Evolutionary conservation across 208 protist genomes (phyloP).

Genomic region (Leishmania arabica): DNA sequence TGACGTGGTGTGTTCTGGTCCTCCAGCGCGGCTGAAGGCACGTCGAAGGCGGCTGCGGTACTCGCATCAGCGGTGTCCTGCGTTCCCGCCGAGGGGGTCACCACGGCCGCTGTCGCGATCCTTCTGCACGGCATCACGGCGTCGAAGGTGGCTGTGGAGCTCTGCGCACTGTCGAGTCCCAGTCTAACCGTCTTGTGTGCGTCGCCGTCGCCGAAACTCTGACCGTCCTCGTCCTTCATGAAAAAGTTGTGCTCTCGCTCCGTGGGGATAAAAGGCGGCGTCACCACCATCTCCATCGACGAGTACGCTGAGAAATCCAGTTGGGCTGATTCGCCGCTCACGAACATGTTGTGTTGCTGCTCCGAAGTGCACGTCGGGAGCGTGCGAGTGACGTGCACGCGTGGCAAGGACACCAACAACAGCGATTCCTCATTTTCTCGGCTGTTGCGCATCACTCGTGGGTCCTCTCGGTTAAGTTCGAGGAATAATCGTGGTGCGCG

Average conservation of each 20-base stretch:
- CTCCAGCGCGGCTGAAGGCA: neutral
- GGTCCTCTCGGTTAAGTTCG: slow-evolving; percentile 10
- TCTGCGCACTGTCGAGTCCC: neutral
- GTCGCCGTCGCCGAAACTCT: neutral
- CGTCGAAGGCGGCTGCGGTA: neutral
- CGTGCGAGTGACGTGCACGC: neutral
- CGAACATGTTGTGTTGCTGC: neutral
- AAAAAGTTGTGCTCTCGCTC: slow-evolving; percentile 41
- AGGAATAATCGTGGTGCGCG: neutral
- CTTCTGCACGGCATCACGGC: neutral
- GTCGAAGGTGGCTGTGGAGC: slow-evolving; percentile 1
- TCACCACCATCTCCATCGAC: slow-evolving; percentile 15
- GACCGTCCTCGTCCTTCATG: slow-evolving; percentile 23
- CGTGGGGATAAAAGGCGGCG: slow-evolving; percentile 39
- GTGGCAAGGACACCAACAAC: neutral
- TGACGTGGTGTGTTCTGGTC: neutral
- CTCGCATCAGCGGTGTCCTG: neutral
- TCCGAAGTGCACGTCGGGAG: neutral
- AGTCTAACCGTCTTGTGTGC: neutral
- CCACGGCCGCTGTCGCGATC: neutral
- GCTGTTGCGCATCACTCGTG: neutral
- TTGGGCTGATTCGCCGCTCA: neutral
- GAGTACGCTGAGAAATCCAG: neutral
- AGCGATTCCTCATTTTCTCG: neutral
- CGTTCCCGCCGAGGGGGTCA: neutral